These are phyloP conservation scores for Triticum aestivum DNA, from an alignment of 176 grass and related monocot genomes.

Conservation along the genomic window IWGSC_CS_RefSeq_v2.1 NC_057813.1:210125813-210126312, in stretches of 20 bases:
- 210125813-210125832: background rate
- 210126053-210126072: background rate
- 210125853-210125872: background rate
- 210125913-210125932: background rate
- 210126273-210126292: constrained; percentile 26
- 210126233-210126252: constrained; percentile 37
- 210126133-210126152: background rate
- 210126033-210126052: background rate
- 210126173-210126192: background rate
- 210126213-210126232: background rate
- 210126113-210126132: background rate
- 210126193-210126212: background rate
- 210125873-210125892: background rate
- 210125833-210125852: background rate
- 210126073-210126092: background rate
- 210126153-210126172: background rate
- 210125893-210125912: background rate
- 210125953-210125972: background rate
- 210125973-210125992: background rate
- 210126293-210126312: constrained; percentile 25
- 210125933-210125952: background rate
- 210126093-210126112: background rate
- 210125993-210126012: background rate
- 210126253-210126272: constrained; percentile 22
- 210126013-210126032: background rate